Conservation (phyloP, 208 protist genomes). For the Trypanosoma melophagium region DNA sequence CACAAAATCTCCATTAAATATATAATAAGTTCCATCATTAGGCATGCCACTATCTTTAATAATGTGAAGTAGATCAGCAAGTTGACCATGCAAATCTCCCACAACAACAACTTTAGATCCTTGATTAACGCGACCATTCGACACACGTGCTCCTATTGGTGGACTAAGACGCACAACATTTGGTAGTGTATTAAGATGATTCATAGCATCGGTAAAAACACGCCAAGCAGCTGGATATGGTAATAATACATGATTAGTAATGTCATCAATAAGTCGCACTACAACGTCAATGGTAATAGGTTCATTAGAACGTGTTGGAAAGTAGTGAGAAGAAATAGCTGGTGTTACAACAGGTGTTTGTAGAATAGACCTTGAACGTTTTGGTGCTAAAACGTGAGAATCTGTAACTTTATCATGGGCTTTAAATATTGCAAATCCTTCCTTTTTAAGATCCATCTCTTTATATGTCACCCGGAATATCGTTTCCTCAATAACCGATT, state of each 20-base stretch:
- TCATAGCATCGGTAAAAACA: slow-evolving; percentile 84
- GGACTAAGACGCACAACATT: slow-evolving; percentile 79
- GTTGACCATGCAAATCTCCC: slow-evolving; percentile 87
- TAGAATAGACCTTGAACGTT: slow-evolving; percentile 70
- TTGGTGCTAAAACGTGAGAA: slow-evolving; percentile 66
- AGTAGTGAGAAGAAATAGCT: slow-evolving; percentile 78
- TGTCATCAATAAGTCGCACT: slow-evolving; percentile 67
- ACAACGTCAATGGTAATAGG: slow-evolving; percentile 76
- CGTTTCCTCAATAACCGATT: slow-evolving; percentile 70
- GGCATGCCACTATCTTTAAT: slow-evolving; percentile 80
- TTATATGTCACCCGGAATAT: slow-evolving; percentile 82
- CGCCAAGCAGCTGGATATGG: slow-evolving; percentile 83
- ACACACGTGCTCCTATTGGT: slow-evolving; percentile 59
- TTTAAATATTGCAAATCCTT: slow-evolving; percentile 87
- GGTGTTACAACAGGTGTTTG: slow-evolving; percentile 66
- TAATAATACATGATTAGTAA: slow-evolving; percentile 65
- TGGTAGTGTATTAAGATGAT: slow-evolving; percentile 80
- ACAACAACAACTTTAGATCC: slow-evolving; percentile 87
- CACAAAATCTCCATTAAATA: slow-evolving; percentile 97
- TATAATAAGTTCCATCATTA: slow-evolving; percentile 76
- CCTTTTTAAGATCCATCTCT: slow-evolving; percentile 88
- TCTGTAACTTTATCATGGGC: slow-evolving; percentile 80
- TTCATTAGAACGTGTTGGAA: slow-evolving; percentile 48
- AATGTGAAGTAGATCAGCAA: slow-evolving; percentile 86
- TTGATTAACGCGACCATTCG: slow-evolving; percentile 73